Conservation (phyloP, 441 rosid species). For the Rhodomyrtus psidioides region DNA sequence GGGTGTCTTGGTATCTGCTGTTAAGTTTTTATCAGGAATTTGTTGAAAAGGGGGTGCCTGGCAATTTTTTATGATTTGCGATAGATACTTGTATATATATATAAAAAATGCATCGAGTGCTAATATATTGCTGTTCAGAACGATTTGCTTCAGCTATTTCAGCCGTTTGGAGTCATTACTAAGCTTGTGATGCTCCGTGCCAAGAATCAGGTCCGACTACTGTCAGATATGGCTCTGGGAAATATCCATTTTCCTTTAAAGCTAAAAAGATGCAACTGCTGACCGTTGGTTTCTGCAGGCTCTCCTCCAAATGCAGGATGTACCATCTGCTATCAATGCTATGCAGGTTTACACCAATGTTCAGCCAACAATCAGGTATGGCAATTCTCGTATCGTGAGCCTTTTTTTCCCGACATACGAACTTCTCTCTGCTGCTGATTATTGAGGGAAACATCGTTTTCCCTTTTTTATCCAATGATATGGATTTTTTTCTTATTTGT, state of each 20-base stretch:
- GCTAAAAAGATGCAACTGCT: not conserved
- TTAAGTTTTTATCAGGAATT: not conserved
- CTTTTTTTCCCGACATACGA: not conserved
- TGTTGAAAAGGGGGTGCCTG: not conserved
- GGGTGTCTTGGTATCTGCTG: not conserved
- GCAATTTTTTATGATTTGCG: not conserved
- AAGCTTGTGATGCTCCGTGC: slow-evolving; percentile 99
- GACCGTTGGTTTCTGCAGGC: slow-evolving; percentile 38
- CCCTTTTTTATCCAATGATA: not conserved
- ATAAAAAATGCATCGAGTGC: not conserved
- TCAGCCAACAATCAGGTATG: slow-evolving; percentile 84
- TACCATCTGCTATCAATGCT: slow-evolving; percentile 79
- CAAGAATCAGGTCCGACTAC: slow-evolving; percentile 73
- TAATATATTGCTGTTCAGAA: slow-evolving; percentile 32
- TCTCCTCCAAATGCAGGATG: slow-evolving; percentile 97
- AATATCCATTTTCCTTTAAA: not conserved
- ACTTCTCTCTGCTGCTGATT: not conserved
- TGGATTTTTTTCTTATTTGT: not conserved
- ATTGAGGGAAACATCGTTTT: not conserved
- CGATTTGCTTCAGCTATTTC: slow-evolving; percentile 95
- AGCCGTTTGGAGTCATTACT: slow-evolving; percentile 95
- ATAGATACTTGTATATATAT: not conserved
- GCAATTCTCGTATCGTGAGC: not conserved
- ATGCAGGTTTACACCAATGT: slow-evolving; percentile 73
- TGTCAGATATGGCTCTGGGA: not conserved